Evolutionary conservation across 139 green algal species (phyloP).

Genomic region (Tetradesmus obliquus): DNA sequence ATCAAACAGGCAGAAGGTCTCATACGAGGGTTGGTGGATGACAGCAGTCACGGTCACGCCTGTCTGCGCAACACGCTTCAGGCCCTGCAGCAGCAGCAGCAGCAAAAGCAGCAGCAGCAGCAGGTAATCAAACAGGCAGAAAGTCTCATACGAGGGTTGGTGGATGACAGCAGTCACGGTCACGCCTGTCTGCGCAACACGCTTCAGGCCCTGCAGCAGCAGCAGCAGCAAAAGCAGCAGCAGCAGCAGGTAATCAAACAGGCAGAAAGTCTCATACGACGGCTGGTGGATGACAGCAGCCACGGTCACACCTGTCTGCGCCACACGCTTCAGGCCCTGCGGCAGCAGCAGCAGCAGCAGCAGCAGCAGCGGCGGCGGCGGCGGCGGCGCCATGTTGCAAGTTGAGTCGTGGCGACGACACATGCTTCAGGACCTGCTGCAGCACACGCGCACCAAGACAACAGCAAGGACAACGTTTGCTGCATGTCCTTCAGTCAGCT

Average conservation of each 20-base stretch:
- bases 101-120: too few species aligned
- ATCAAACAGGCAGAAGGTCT: constrained; percentile 75
- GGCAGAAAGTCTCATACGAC: constrained; percentile 78
- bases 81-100: constrained; percentile 14
- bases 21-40: constrained; percentile 88
- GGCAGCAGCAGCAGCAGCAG: background rate
- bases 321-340: constrained; percentile 55
- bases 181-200: constrained; percentile 59
- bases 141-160: constrained; percentile 84
- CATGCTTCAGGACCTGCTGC: too few species aligned
- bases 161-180: constrained; percentile 81
- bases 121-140: constrained; percentile 58
- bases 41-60: constrained; percentile 74
- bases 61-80: constrained; percentile 52
- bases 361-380: too few species aligned
- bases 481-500: too few species aligned
- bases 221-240: too few species aligned
- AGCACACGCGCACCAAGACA: too few species aligned
- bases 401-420: too few species aligned
- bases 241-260: constrained; percentile 47
- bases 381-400: too few species aligned
- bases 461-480: too few species aligned
- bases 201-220: constrained; percentile 37
- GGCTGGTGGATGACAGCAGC: constrained; percentile 88
- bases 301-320: constrained; percentile 63